Conservation (phyloP, 2,329 filamentous ascomycete genomes). For the Talaromyces funiculosus region DNA sequence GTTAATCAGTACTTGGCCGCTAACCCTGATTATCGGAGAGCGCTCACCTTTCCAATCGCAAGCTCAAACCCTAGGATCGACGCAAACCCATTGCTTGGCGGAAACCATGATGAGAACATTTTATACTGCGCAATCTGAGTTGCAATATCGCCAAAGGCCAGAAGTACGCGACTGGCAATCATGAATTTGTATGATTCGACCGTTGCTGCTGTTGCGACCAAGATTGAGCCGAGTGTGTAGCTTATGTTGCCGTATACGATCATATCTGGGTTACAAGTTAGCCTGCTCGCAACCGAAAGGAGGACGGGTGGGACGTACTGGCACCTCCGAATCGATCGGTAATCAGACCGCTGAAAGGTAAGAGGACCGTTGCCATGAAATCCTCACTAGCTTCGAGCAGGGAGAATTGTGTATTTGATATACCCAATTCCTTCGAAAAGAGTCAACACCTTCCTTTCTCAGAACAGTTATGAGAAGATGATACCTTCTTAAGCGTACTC, state of each 20-base stretch:
- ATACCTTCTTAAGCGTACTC: slow-evolving; percentile 53
- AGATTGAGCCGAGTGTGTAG: slow-evolving; percentile 53
- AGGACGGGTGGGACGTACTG: slow-evolving; percentile 25
- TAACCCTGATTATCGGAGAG: background rate
- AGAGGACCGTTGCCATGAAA: slow-evolving; percentile 56
- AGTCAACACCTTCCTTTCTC: background rate
- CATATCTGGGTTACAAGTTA: slow-evolving; percentile 31
- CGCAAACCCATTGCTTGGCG: slow-evolving; percentile 57
- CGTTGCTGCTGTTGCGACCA: slow-evolving; percentile 54
- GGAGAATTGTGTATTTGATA: slow-evolving; percentile 56
- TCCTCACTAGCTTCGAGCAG: slow-evolving; percentile 56
- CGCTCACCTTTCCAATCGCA: slow-evolving; percentile 48
- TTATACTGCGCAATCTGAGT: slow-evolving; percentile 62
- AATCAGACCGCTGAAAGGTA: slow-evolving; percentile 50
- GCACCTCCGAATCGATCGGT: slow-evolving; percentile 57
- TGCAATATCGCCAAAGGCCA: slow-evolving; percentile 57
- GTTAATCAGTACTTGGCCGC: background rate
- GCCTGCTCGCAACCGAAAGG: background rate
- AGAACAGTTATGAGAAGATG: slow-evolving; percentile 9
- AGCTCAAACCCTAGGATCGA: slow-evolving; percentile 58
- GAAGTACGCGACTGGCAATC: slow-evolving; percentile 52
- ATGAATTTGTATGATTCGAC: slow-evolving; percentile 56
- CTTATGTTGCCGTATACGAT: slow-evolving; percentile 59
- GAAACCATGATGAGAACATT: slow-evolving; percentile 61
- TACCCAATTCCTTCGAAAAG: slow-evolving; percentile 43